Evolutionary conservation across 2,329 filamentous ascomycete species (phyloP).

Genomic region (Fusarium ambrosium): DNA sequence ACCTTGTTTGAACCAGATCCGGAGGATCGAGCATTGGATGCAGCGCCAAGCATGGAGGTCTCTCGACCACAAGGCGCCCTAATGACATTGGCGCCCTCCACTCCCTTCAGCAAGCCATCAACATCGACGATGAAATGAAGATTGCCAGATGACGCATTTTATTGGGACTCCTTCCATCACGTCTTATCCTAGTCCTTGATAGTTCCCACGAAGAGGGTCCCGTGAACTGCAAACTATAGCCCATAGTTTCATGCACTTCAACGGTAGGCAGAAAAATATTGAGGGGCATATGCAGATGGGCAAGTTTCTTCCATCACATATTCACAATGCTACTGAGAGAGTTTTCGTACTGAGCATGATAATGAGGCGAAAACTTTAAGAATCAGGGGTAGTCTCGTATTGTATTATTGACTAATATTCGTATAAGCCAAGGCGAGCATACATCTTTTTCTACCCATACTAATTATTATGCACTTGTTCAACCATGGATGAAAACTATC

Average conservation of each 20-base stretch:
- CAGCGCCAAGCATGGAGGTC: conserved; percentile 23
- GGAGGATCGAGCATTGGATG: conserved; percentile 19
- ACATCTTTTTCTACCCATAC: background rate
- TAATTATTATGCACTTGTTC: background rate
- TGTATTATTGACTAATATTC: background rate
- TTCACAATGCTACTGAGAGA: background rate
- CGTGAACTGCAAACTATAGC: conserved; percentile 4
- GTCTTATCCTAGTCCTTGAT: background rate
- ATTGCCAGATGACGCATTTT: conserved; percentile 33
- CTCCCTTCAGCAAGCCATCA: conserved; percentile 10
- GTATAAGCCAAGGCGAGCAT: background rate
- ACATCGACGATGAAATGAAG: conserved; percentile 15
- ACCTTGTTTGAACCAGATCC: conserved; percentile 37
- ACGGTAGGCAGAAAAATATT: background rate
- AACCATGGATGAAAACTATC: background rate
- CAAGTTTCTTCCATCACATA: background rate
- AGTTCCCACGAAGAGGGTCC: conserved; percentile 22
- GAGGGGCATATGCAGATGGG: background rate
- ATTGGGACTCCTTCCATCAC: conserved; percentile 28
- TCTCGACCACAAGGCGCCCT: conserved; percentile 5
- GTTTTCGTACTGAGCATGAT: background rate
- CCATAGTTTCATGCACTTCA: background rate
- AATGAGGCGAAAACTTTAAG: background rate
- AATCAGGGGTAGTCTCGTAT: background rate
- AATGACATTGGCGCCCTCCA: conserved; percentile 8